A percentile compares a stretch with the other conserved stretches of the same genome.
Evolutionary conservation across 768 basidiomycete genomes (phyloP).

Genomic region (Tulasnella sp.): DNA sequence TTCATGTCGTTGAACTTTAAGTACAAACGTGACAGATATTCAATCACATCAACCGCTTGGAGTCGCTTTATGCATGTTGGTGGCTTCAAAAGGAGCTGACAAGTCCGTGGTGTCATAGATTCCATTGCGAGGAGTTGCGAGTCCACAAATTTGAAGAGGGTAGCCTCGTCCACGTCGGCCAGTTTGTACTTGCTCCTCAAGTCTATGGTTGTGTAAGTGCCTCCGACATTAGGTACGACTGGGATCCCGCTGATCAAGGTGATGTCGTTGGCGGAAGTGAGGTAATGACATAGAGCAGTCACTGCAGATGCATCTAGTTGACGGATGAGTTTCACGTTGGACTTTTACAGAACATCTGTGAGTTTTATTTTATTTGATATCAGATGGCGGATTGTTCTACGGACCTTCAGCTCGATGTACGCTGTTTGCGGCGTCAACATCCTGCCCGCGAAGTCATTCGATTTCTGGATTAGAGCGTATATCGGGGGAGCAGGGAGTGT

Average conservation of each 20-base stretch:
- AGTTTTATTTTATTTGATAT: not conserved
- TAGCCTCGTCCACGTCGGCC: not conserved
- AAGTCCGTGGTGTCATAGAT: not conserved
- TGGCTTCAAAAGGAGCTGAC: not conserved
- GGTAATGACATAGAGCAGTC: not conserved
- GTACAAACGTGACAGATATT: not conserved
- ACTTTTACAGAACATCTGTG: not conserved
- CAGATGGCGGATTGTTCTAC: not conserved
- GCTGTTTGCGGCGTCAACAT: not conserved
- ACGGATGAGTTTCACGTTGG: not conserved
- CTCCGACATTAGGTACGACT: not conserved
- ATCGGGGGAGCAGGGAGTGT: not conserved
- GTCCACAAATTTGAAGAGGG: not conserved
- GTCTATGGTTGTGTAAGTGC: not conserved
- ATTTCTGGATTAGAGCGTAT: not conserved
- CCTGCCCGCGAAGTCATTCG: not conserved
- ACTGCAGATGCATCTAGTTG: not conserved
- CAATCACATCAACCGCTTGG: not conserved
- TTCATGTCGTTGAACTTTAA: not conserved
- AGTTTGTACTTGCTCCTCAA: not conserved
- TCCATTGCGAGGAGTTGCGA: not conserved
- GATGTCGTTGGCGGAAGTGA: not conserved
- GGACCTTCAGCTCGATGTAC: not conserved
- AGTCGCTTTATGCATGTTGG: not conserved
- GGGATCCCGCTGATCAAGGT: not conserved